Conservation (phyloP, 352 stramenopile species). For the Globisporangium cederbergense region DNA sequence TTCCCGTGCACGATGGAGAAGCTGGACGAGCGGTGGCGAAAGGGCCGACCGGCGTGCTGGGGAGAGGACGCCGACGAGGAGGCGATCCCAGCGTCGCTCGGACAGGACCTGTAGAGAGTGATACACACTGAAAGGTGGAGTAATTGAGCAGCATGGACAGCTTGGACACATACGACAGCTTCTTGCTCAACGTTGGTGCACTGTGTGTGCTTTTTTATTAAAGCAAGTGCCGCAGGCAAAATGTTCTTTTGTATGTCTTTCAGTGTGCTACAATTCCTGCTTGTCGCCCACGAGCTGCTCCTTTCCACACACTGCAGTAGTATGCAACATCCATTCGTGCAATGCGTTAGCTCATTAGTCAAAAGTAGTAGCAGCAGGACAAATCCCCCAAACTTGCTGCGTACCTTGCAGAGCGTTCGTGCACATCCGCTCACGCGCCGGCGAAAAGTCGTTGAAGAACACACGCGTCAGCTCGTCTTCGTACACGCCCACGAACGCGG, state of each 20-base stretch:
- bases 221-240: neutral
- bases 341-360: neutral
- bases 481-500: constrained; percentile 73
- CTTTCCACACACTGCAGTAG: constrained; percentile 8
- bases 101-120: constrained; percentile 9
- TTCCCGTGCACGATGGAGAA: constrained; percentile 93
- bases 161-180: neutral
- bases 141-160: neutral
- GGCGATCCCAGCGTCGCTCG: constrained; percentile 28
- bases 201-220: neutral
- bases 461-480: constrained; percentile 72
- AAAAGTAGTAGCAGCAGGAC: no score
- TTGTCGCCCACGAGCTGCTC: neutral
- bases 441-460: constrained; percentile 79
- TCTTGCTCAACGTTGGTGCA: no score
- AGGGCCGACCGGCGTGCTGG: constrained; percentile 86
- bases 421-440: constrained; percentile 64
- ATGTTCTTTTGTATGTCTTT: neutral
- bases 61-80: constrained; percentile 45
- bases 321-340: neutral
- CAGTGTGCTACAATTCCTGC: constrained; percentile 7
- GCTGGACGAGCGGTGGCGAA: constrained; percentile 94
- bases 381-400: neutral
- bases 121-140: neutral
- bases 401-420: constrained; percentile 43